phyloP scores from a whole-genome alignment of 2,329 filamentous ascomycete species.

The Apiospora arundinis region DNA sequence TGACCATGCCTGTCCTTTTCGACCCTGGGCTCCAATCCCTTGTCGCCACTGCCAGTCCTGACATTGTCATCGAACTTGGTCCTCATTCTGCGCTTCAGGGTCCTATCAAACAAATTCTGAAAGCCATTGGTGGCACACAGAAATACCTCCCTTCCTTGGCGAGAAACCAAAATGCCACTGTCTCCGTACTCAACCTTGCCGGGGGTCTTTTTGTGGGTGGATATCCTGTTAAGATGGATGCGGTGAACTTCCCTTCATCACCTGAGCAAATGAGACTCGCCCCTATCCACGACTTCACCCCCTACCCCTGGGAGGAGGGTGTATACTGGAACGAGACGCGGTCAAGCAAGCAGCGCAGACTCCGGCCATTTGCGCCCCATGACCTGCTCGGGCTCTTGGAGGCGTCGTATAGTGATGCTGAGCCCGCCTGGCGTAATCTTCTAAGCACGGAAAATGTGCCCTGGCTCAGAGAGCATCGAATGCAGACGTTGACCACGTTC shows the following conservation, averaged over 20 bases:
- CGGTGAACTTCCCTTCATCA: not conserved
- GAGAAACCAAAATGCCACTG: conserved; percentile 29
- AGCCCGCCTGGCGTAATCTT: conserved; percentile 23
- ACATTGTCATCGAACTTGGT: conserved; percentile 16
- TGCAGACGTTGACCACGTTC: conserved; percentile 19
- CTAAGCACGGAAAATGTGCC: conserved; percentile 14
- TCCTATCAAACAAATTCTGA: conserved; percentile 21
- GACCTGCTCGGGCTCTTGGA: conserved; percentile 21
- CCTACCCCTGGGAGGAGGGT: conserved; percentile 2
- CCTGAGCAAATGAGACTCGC: not conserved
- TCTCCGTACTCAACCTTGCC: conserved; percentile 34
- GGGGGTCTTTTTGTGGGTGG: conserved; percentile 39
- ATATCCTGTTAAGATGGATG: conserved; percentile 34
- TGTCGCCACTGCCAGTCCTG: not conserved
- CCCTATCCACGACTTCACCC: not conserved
- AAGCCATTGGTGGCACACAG: not conserved
- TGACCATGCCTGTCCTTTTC: conserved; percentile 19
- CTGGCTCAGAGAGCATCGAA: conserved; percentile 24
- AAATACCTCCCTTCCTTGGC: conserved; percentile 37
- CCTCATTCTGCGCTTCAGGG: conserved; percentile 16
- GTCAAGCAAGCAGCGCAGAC: conserved; percentile 1
- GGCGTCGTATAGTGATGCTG: not conserved
- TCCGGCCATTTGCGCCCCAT: conserved; percentile 23
- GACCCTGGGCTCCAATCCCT: not conserved
- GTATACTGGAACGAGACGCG: conserved; percentile 22